Conservation (phyloP, 2,329 filamentous ascomycete species). For the Cladosporium sp. region DNA sequence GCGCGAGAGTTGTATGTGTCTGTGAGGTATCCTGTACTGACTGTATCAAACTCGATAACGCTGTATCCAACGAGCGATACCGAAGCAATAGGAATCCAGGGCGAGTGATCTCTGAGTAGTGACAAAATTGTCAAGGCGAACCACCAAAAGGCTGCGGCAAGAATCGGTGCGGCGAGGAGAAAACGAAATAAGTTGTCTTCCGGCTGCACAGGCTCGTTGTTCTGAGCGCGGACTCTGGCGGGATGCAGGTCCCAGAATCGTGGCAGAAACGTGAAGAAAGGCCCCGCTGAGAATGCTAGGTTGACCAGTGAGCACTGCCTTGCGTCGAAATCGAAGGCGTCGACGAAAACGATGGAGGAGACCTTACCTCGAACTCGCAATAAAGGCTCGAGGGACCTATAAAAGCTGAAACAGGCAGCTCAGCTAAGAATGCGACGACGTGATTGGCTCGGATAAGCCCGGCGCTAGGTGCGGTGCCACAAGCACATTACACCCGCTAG, state of each 20-base stretch:
- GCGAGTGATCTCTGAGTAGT: slow-evolving; percentile 23
- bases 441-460: too few relatives aligned
- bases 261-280: slow-evolving; percentile 37
- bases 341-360: slow-evolving; percentile 35
- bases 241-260: slow-evolving; percentile 38
- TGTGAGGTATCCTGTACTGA: slow-evolving; percentile 39
- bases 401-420: slow-evolving; percentile 43
- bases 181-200: slow-evolving; percentile 47
- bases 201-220: slow-evolving; percentile 24
- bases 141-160: slow-evolving; percentile 40
- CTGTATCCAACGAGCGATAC: slow-evolving; percentile 43
- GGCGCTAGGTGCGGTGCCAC: too few relatives aligned
- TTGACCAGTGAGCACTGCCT: slow-evolving; percentile 47
- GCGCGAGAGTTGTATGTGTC: slow-evolving; percentile 43
- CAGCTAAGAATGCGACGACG: slow-evolving; percentile 16
- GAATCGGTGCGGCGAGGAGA: slow-evolving; percentile 38
- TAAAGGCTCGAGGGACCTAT: too few relatives aligned
- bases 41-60: slow-evolving; percentile 43
- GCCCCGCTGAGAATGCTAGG: slow-evolving; percentile 56
- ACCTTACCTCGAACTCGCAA: slow-evolving; percentile 23
- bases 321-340: slow-evolving; percentile 26
- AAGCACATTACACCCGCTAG: too few relatives aligned
- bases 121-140: slow-evolving; percentile 46
- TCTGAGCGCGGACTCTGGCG: slow-evolving; percentile 16
- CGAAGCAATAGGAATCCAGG: slow-evolving; percentile 17